Percentiles rank a stretch among this genome's conserved stretches.
Evolutionary conservation across 257 asterid species (phyloP).

Genomic region (Mentha longifolia): DNA sequence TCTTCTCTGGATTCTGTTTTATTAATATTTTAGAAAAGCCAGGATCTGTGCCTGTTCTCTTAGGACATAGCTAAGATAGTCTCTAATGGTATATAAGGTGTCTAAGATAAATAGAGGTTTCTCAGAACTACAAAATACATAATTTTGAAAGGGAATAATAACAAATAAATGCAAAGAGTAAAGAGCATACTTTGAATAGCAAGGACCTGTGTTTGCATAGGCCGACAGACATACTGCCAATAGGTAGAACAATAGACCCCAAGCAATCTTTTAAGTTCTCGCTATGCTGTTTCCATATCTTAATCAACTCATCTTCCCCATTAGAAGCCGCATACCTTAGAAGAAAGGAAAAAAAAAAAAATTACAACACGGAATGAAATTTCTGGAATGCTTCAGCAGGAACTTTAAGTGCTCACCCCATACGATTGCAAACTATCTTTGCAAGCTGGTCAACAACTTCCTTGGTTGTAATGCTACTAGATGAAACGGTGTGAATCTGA

Average conservation of each 20-base stretch:
- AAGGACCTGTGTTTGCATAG: slow-evolving; percentile 81
- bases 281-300: slow-evolving; percentile 70
- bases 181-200: slow-evolving; percentile 70
- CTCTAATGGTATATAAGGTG: not conserved
- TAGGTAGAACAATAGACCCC: slow-evolving; percentile 76
- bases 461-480: slow-evolving; percentile 58
- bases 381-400: slow-evolving; percentile 26
- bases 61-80: not conserved
- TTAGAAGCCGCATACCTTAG: slow-evolving; percentile 63
- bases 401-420: slow-evolving; percentile 71
- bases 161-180: slow-evolving; percentile 16
- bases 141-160: slow-evolving; percentile 16
- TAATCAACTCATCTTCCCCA: slow-evolving; percentile 66
- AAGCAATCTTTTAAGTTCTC: slow-evolving; percentile 66
- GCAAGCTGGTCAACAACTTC: slow-evolving; percentile 91
- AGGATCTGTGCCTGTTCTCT: not conserved
- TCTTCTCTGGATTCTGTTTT: slow-evolving; percentile 6
- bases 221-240: slow-evolving; percentile 75
- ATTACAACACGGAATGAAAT: slow-evolving; percentile 32
- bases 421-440: slow-evolving; percentile 69
- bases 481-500: slow-evolving; percentile 55
- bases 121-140: slow-evolving; percentile 8
- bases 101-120: slow-evolving; percentile 26
- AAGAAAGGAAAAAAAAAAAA: slow-evolving; percentile 44
- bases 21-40: slow-evolving; percentile 2